Base-by-base conservation (phyloP, 2,329 filamentous ascomycete genomes). In the Monosporascus sp. region DNA sequence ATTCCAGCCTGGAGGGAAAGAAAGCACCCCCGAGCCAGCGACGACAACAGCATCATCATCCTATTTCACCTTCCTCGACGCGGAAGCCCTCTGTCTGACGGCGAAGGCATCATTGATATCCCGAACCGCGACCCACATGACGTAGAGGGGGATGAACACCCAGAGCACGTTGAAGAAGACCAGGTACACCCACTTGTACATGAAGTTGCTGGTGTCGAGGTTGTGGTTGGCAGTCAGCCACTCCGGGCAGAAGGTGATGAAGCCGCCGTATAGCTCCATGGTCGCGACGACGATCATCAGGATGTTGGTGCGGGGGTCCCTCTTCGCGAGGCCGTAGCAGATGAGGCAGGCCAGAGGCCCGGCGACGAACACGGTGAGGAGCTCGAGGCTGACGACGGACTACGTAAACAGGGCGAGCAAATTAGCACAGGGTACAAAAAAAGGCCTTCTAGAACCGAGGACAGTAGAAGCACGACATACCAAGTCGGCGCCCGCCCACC, bases 171-270 rank as follows among this genome's bases (percentile, higher is more conserved):
- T 88, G 74, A 88, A 87, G 68, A 87, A 87, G 59, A 85, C 73
- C 17, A 88, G 71, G 60, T 87, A 87, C 15, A 87, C 72, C 83
- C 83, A 87, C 57, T 79, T 71, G 62, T 84, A 85, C 82, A 88
- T 84, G 60, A 81, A 85, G 69, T 87, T 87, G 70, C 77, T 83
- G 18, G 75, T 75, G 65, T 87, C 81, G 54, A 88, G 77, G 63
- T 84, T 85, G 58, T 76, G 64, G 64, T 78, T 87, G 49, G 77
- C 78, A 2, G 77, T 80, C 14, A 88, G 70, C 84, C 84, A 88
- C 69, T 88, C 84, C 14, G 84, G 84, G 68, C 80, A 83, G 65
- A 88, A 88, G 0, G 84, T 88, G 80, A 88, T 87, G 70, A 84
- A 88, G 18, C 84, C 82, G 58, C 84, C 84, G 60, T 87, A 88